Percentiles rank a stretch among this genome's conserved stretches.
These are phyloP conservation scores for Rhynchospora tenuis DNA, from an alignment of 176 grass and related monocot genomes.

Conservation along the genomic window DNA sequence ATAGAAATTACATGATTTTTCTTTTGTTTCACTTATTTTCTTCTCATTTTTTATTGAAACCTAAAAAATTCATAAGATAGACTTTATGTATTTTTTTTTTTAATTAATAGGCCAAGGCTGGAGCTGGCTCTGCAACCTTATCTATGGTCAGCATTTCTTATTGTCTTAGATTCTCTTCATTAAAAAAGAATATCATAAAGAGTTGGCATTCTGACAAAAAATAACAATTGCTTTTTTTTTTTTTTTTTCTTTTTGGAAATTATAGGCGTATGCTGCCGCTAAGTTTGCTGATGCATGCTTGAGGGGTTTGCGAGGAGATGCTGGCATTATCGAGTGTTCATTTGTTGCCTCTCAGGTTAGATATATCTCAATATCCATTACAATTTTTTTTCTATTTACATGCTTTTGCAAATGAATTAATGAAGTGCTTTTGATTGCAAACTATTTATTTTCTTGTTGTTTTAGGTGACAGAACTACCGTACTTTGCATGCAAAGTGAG, in stretches of 20 bases:
- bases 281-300: slow-evolving; percentile 87
- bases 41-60: background rate
- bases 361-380: background rate
- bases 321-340: slow-evolving; percentile 73
- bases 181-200: background rate
- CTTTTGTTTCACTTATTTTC: background rate
- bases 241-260: background rate
- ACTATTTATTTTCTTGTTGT: background rate
- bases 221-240: background rate
- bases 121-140: slow-evolving; percentile 91
- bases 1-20: background rate
- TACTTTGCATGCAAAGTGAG: slow-evolving; percentile 89
- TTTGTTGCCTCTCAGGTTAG: slow-evolving; percentile 77
- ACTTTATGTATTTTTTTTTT: slow-evolving; percentile 6
- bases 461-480: slow-evolving; percentile 79
- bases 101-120: slow-evolving; percentile 76
- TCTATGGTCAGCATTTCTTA: slow-evolving; percentile 63
- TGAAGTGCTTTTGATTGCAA: background rate
- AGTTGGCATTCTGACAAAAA: slow-evolving; percentile 17
- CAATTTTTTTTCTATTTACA: background rate
- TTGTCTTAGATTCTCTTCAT: background rate
- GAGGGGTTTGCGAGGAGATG: slow-evolving; percentile 70
- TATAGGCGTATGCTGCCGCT: slow-evolving; percentile 73
- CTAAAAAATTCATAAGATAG: background rate
- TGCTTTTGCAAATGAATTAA: background rate